A percentile compares a stretch with the other conserved stretches of the same genome.
Evolutionary conservation across 345 rosid species (phyloP).

Genomic region (Toxicodendron radicans): DNA sequence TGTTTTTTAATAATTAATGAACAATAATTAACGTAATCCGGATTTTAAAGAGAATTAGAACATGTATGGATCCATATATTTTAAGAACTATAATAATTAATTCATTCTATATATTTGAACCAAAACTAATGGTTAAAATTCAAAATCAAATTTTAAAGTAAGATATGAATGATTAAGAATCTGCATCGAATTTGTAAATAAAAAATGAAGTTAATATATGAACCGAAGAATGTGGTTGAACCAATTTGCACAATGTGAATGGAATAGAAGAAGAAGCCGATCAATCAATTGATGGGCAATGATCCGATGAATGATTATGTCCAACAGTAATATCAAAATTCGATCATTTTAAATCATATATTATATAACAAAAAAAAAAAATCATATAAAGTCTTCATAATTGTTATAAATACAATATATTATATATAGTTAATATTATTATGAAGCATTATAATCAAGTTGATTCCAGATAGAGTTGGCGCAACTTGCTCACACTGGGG

Average conservation of each 20-base stretch:
- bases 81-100: too few species aligned
- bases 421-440: not conserved
- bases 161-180: too few species aligned
- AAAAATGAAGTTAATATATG: too few species aligned
- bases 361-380: not conserved
- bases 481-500: constrained; percentile 7
- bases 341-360: not conserved
- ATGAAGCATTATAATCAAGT: constrained; percentile 1
- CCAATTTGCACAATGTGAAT: constrained; percentile 20
- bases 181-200: too few species aligned
- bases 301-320: constrained; percentile 21
- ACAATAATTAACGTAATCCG: too few species aligned
- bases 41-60: too few species aligned
- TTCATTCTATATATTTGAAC: too few species aligned
- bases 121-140: too few species aligned
- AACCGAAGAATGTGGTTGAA: not conserved
- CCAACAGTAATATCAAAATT: not conserved
- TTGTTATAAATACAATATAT: constrained; percentile 2
- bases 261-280: too few species aligned
- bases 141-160: too few species aligned
- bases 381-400: constrained; percentile 13
- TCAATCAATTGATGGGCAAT: not conserved
- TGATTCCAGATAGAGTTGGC: not conserved
- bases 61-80: too few species aligned
- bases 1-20: too few species aligned